Conservation (phyloP, 116 monocot genomes). For the Papilionanthe hybrid region DNA sequence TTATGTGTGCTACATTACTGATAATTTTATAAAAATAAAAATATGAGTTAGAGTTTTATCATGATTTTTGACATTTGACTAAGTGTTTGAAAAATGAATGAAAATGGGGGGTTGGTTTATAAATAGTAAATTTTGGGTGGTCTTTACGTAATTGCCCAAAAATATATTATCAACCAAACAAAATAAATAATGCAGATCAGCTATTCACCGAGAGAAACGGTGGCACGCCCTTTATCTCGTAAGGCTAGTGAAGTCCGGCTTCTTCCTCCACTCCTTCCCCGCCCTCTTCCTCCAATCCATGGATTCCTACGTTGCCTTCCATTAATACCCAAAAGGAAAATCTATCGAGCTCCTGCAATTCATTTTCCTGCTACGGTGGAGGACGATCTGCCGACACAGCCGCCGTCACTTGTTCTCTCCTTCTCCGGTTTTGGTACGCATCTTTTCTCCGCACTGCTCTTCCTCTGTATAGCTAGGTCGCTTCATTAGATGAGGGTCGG, state of each 20-base stretch:
- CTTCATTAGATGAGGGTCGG: slow-evolving; percentile 5
- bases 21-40: no score
- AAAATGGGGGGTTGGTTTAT: no score
- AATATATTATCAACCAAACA: no score
- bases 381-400: slow-evolving; percentile 2
- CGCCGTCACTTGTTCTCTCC: background rate
- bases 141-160: no score
- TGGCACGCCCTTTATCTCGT: background rate
- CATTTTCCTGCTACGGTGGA: background rate
- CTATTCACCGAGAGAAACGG: background rate
- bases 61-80: no score
- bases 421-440: background rate
- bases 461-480: background rate
- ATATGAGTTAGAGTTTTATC: no score
- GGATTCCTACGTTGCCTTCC: background rate
- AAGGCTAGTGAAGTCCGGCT: background rate
- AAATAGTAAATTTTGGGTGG: no score
- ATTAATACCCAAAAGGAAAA: background rate
- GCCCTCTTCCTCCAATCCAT: background rate
- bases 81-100: no score
- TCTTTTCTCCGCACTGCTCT: background rate
- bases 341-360: background rate
- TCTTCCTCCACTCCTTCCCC: background rate
- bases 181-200: background rate
- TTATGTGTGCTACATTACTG: no score